Evolutionary conservation across 2,329 filamentous ascomycete species (phyloP), one percentile per base, ranked within the genome.

Genomic region (Neocatenulostroma microsporum): DNA sequence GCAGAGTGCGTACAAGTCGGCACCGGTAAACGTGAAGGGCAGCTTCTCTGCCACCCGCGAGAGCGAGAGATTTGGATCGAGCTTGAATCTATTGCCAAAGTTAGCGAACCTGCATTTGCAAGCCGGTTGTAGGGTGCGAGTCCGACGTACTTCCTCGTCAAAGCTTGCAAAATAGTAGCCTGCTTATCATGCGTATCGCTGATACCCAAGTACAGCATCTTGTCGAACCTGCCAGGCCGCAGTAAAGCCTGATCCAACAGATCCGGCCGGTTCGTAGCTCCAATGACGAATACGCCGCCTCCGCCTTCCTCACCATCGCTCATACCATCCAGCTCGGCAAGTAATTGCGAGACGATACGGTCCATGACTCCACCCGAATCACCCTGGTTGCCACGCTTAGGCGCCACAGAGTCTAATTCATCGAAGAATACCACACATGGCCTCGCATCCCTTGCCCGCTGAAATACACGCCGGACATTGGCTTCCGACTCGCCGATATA

Each of bases 331-430:
- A 98, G 70, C 63, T 98, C 91, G 0, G 91, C 91, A 9, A 98
- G 74, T 29, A 98, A 68, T 66, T 96, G 91, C 41, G 83, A 91
- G 34, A 98, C 89, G 48, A 96, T 96, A 37, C 91, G 79, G 60
- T 96, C 91, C 89, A 96, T 96, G 38, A 96, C 91, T 56, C 91
- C 91, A 39, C 91, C 89, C 46, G 86, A 94, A 55, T 96, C 91
- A 32, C 91, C 91, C 62, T 96, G 89, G 54, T 96, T 96, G 24
- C 91, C 91, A 62, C 91, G 76, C 67, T 96, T 96, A 0, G 91
- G 91, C 4, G 91, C 89, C 2, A 96, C 89, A 0, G 84, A 91
- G 61, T 94, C 87, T 49, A 94, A 61, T 60, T 94, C 87, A 54
- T 94, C 87, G 54, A 94, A 94, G 69, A 94, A 94, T 34, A 94